Evolutionary conservation across 1,284 basidiomycete genomes (phyloP).

Genomic region (Pterula multifida): DNA sequence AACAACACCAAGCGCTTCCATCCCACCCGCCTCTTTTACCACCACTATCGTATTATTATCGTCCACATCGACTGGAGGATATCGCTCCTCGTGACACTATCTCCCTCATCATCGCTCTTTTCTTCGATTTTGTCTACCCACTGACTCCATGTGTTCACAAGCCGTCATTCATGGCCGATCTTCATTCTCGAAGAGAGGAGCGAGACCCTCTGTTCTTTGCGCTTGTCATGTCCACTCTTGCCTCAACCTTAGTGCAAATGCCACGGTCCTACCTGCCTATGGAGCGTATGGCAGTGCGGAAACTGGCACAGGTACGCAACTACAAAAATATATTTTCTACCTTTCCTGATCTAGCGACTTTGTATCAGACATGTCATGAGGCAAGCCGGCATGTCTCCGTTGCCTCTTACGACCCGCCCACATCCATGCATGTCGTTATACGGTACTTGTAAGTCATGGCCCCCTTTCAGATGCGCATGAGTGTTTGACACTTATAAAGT

Average conservation of each 20-base stretch:
- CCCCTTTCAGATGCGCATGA: conserved; percentile 7
- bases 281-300: conserved; percentile 65
- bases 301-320: conserved; percentile 47
- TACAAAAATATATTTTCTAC: background rate
- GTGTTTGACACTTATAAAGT: conserved; percentile 23
- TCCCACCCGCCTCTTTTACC: conserved; percentile 41
- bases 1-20: conserved; percentile 42
- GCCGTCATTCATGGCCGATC: conserved; percentile 78
- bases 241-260: conserved; percentile 73
- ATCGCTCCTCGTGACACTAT: conserved; percentile 69
- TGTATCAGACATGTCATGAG: conserved; percentile 55
- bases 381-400: conserved; percentile 70
- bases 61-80: conserved; percentile 58
- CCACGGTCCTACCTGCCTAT: conserved; percentile 73
- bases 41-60: conserved; percentile 59
- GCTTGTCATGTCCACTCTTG: conserved; percentile 75
- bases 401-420: conserved; percentile 71
- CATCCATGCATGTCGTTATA: conserved; percentile 68
- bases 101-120: conserved; percentile 67
- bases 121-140: conserved; percentile 84
- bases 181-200: conserved; percentile 66
- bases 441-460: conserved; percentile 69
- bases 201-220: conserved; percentile 80
- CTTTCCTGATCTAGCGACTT: conserved; percentile 5
- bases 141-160: conserved; percentile 75